phyloP scores from a whole-genome alignment of 495 filamentous ascomycete genomes.

The Platismatia glauca region DNA sequence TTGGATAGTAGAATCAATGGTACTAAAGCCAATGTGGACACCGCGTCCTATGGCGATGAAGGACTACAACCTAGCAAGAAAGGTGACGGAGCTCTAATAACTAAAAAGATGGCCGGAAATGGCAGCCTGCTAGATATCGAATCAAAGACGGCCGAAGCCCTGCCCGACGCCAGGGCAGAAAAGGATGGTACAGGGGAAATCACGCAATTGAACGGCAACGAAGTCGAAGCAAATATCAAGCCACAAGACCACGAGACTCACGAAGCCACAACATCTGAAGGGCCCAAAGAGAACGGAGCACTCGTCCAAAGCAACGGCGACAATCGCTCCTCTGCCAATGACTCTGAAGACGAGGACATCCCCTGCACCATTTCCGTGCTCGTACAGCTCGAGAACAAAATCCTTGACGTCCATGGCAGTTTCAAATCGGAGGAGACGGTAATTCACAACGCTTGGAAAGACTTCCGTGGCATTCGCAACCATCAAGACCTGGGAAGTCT shows the following conservation, averaged over 20 bases:
- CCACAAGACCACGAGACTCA: background rate
- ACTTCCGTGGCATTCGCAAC: conserved; percentile 39
- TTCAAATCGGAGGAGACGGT: conserved; percentile 20
- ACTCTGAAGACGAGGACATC: conserved; percentile 25
- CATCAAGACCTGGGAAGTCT: conserved; percentile 50
- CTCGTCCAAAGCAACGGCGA: background rate
- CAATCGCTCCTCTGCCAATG: background rate
- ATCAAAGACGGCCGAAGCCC: background rate
- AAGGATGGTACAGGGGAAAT: too few relatives aligned
- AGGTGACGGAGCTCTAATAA: background rate
- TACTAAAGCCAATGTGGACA: too few relatives aligned
- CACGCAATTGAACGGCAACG: background rate
- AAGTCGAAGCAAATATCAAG: background rate
- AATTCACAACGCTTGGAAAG: conserved; percentile 44
- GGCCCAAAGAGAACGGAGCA: background rate
- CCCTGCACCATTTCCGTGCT: conserved; percentile 28
- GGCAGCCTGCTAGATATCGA: background rate
- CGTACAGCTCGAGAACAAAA: conserved; percentile 27
- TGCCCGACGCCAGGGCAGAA: background rate
- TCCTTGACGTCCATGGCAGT: conserved; percentile 39
- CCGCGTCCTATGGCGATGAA: background rate
- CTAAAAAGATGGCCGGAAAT: background rate
- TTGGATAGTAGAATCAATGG: too few relatives aligned
- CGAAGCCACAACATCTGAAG: background rate
- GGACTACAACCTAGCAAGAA: background rate